phyloP scores from a whole-genome alignment of 306 rosid genomes.

The Lathyrus sativus region DNA sequence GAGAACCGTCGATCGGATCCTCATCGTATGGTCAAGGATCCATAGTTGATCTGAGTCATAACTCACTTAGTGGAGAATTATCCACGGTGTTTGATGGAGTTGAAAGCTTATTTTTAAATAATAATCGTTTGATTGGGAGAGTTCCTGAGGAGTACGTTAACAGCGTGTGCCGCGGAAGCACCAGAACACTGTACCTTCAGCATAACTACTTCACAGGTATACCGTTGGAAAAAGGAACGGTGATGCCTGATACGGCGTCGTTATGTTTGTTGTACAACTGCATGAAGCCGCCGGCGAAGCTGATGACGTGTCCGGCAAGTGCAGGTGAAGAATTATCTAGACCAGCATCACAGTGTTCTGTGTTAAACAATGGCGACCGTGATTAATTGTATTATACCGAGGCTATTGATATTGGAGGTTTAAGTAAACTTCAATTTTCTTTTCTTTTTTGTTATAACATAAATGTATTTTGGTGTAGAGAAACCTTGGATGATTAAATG shows the following conservation, averaged over 20 bases:
- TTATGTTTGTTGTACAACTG: constrained; percentile 73
- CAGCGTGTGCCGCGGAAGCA: constrained; percentile 58
- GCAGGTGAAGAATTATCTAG: constrained; percentile 53
- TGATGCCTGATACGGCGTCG: constrained; percentile 64
- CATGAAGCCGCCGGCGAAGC: constrained; percentile 54
- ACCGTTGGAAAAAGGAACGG: constrained; percentile 31
- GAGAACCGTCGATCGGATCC: constrained; percentile 9
- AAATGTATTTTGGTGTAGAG: constrained; percentile 14
- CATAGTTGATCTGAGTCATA: constrained; percentile 71
- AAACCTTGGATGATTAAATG: not conserved
- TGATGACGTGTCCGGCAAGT: constrained; percentile 57
- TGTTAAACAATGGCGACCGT: constrained; percentile 21
- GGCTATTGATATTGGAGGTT: not conserved
- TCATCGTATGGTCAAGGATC: constrained; percentile 57
- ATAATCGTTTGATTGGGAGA: constrained; percentile 57
- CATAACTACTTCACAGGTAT: constrained; percentile 64
- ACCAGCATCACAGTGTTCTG: constrained; percentile 62
- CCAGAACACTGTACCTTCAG: constrained; percentile 70
- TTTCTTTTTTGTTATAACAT: not conserved
- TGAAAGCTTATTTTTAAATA: constrained; percentile 68
- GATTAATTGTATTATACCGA: not conserved
- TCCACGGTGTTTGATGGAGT: constrained; percentile 53
- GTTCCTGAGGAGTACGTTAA: constrained; percentile 67
- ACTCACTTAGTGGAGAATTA: constrained; percentile 53
- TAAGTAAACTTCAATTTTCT: not conserved